These are phyloP conservation scores for Cadophora malorum DNA, from an alignment of 2,329 filamentous ascomycete genomes.

Conservation along the genomic window DNA sequence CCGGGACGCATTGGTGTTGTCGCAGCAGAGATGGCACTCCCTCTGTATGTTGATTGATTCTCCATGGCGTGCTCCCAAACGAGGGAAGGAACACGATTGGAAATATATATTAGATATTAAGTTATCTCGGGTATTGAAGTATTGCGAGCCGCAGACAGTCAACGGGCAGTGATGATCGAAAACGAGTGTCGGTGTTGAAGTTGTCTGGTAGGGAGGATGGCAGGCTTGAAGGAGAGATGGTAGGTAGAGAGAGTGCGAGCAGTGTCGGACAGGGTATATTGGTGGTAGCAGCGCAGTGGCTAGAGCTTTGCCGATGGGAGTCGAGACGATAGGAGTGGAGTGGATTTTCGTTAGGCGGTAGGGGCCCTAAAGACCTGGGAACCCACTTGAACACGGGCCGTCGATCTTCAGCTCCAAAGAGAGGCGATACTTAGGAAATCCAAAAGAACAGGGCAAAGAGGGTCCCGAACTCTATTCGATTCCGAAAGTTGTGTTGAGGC, in stretches of 20 bases:
- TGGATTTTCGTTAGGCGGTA: conserved; percentile 16
- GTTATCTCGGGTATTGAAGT: conserved; percentile 16
- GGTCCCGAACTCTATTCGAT: conserved; percentile 10
- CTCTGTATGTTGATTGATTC: conserved; percentile 33
- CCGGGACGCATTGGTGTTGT: conserved; percentile 47
- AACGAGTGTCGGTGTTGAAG: conserved; percentile 29
- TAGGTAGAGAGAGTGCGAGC: background rate
- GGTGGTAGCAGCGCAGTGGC: conserved; percentile 20
- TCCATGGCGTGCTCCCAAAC: conserved; percentile 27
- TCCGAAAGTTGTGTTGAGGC: background rate
- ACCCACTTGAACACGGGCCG: conserved; percentile 29
- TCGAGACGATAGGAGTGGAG: conserved; percentile 15
- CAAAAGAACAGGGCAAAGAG: conserved; percentile 4
- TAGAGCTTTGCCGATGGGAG: conserved; percentile 19
- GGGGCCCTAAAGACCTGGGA: conserved; percentile 17
- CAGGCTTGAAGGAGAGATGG: conserved; percentile 18
- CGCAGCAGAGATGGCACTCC: conserved; percentile 39
- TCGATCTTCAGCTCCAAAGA: conserved; percentile 30
- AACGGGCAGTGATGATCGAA: conserved; percentile 19
- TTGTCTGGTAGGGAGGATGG: conserved; percentile 14
- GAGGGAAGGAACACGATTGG: conserved; percentile 21
- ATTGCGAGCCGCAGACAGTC: conserved; percentile 19
- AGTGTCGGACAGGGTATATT: conserved; percentile 28
- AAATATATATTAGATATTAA: conserved; percentile 33
- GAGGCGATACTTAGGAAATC: background rate